Evolutionary conservation across 257 asterid genomes (phyloP).

Genomic region (Solanum paucissectum): DNA sequence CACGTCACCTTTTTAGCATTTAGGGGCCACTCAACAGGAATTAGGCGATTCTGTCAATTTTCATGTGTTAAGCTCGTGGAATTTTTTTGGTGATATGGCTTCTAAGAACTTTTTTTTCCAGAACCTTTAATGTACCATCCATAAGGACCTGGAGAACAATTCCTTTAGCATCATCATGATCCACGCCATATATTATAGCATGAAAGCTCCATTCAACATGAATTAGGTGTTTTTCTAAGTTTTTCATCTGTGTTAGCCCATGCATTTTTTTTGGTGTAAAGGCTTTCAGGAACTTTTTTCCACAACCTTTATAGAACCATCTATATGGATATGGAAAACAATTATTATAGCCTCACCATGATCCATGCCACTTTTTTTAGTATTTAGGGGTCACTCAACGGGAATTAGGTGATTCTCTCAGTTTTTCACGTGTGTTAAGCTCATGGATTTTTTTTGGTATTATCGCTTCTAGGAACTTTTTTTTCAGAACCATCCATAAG

Average conservation of each 20-base stretch:
- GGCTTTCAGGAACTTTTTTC: background rate
- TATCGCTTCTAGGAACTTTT: no score
- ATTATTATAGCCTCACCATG: background rate
- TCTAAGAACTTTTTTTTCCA: no score
- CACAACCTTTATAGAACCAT: no score
- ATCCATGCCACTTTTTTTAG: background rate
- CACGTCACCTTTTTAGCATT: no score
- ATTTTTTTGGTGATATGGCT: background rate
- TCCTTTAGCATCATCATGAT: background rate
- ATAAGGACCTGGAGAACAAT: background rate
- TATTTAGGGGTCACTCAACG: background rate
- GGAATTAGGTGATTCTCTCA: background rate
- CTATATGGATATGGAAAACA: background rate
- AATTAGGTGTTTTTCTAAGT: background rate
- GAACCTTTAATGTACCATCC: background rate
- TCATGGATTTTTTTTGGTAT: no score
- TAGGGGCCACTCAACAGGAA: background rate
- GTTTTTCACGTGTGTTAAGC: background rate
- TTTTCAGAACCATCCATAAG: no score
- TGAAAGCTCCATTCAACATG: background rate
- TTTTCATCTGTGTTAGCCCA: background rate
- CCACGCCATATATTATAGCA: background rate
- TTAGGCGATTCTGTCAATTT: background rate
- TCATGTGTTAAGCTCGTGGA: background rate
- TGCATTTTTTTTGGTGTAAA: background rate